These are phyloP conservation scores for Pseudogymnoascus sp. DNA, from an alignment of 2,329 filamentous ascomycete species.

Conservation along the genomic window DNA sequence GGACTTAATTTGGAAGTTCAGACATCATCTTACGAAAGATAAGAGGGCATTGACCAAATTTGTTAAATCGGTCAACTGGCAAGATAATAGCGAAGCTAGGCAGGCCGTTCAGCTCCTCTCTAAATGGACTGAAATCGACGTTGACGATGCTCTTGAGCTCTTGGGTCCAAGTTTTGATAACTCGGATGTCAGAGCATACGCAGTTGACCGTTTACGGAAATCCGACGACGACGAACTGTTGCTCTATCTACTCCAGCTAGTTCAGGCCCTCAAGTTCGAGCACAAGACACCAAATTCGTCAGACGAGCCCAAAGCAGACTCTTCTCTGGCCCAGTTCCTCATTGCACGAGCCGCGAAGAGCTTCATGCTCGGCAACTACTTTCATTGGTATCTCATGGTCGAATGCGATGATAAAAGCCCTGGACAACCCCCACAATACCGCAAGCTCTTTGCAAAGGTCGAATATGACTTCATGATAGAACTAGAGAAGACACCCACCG, in stretches of 20 bases:
- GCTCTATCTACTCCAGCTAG: constrained; percentile 85
- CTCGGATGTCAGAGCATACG: constrained; percentile 79
- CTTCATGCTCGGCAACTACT: constrained; percentile 85
- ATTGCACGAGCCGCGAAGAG: constrained; percentile 83
- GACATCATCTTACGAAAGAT: constrained; percentile 87
- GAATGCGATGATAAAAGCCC: constrained; percentile 74
- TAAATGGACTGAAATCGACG: constrained; percentile 94
- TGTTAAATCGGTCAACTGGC: constrained; percentile 96
- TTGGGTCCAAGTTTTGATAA: constrained; percentile 91
- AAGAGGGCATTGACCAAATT: constrained; percentile 93
- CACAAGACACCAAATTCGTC: constrained; percentile 58
- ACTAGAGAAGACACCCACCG: constrained; percentile 63
- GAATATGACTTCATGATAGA: constrained; percentile 95
- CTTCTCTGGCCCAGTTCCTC: constrained; percentile 81
- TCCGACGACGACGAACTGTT: constrained; percentile 87
- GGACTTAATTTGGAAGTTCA: constrained; percentile 94
- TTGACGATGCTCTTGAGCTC: constrained; percentile 91
- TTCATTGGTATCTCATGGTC: constrained; percentile 98
- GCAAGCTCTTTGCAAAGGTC: constrained; percentile 83
- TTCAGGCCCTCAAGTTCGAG: constrained; percentile 93
- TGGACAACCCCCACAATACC: constrained; percentile 66
- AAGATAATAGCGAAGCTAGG: constrained; percentile 72
- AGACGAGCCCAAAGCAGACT: constrained; percentile 61
- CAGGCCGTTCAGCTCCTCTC: constrained; percentile 85
- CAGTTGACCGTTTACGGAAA: constrained; percentile 84